These are phyloP conservation scores for Orychophragmus violaceus DNA, from an alignment of 345 rosid genomes.

Conservation along the genomic window DNA sequence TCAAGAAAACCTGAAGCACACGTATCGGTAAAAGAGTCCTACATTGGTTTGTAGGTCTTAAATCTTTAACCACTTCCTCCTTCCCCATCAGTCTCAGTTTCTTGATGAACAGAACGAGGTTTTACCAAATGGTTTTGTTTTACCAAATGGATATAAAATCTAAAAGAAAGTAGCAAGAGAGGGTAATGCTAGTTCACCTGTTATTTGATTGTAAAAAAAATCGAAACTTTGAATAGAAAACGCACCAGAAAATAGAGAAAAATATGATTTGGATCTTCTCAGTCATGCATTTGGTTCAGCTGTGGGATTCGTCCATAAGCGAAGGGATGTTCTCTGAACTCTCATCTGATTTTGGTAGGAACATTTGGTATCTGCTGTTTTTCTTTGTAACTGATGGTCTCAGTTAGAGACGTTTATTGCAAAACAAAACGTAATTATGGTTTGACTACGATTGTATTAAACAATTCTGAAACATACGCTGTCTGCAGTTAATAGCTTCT, in stretches of 20 bases:
- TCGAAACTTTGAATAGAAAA: not conserved
- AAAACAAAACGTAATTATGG: not conserved
- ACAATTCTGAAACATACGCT: too few species aligned
- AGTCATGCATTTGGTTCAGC: conserved; percentile 13
- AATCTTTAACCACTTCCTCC: conserved; percentile 41
- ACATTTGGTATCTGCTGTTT: not conserved
- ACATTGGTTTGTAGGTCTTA: conserved; percentile 23
- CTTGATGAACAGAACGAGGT: not conserved
- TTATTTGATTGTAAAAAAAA: not conserved
- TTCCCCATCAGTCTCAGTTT: conserved; percentile 21
- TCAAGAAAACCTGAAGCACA: conserved; percentile 34
- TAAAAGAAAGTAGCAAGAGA: not conserved
- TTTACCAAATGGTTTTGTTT: not conserved
- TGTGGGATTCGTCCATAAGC: not conserved
- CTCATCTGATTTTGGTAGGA: not conserved
- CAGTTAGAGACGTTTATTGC: not conserved
- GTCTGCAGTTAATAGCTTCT: too few species aligned
- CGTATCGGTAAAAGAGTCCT: conserved; percentile 38
- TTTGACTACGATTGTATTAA: too few species aligned
- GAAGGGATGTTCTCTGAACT: conserved; percentile 4
- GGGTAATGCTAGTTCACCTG: not conserved
- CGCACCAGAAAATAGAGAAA: not conserved
- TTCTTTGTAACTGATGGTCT: conserved; percentile 13
- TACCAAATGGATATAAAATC: not conserved
- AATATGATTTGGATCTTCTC: conserved; percentile 6